Evolutionary conservation across 192 early-diverging fungal genomes (phyloP).

Genomic region (Helicostylum pulchrum): DNA sequence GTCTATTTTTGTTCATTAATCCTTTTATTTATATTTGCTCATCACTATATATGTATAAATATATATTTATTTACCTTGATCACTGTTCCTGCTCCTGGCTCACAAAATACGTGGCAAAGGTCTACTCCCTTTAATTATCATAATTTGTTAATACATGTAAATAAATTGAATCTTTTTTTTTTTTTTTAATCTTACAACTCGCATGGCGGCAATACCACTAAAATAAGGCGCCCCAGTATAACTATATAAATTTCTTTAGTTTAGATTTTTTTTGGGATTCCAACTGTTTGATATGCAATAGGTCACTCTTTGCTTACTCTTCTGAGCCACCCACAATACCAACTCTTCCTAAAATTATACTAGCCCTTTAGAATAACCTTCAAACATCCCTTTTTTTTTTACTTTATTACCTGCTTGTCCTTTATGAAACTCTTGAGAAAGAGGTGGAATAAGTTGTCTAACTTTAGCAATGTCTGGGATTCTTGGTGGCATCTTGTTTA

Average conservation of each 20-base stretch:
- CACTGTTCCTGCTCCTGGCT: constrained; percentile 65
- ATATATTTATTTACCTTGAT: constrained; percentile 68
- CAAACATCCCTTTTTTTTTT: not conserved
- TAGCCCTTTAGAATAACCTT: not conserved
- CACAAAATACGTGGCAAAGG: constrained; percentile 83
- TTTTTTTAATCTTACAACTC: constrained; percentile 50
- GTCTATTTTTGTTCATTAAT: constrained; percentile 20
- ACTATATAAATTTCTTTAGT: constrained; percentile 27
- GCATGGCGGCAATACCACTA: constrained; percentile 67
- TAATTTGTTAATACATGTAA: constrained; percentile 4
- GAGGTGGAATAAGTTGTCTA: constrained; percentile 55
- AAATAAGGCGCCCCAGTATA: constrained; percentile 96
- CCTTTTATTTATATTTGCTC: not conserved
- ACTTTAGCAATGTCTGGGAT: constrained; percentile 33
- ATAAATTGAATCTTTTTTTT: constrained; percentile 1
- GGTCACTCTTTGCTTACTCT: constrained; percentile 50
- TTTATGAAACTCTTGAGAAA: constrained; percentile 62
- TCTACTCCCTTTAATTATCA: constrained; percentile 68
- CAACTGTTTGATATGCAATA: not conserved
- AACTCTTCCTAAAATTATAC: constrained; percentile 56
- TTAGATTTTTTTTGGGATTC: no score
- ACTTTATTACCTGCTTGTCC: constrained; percentile 74
- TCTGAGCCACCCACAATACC: constrained; percentile 79
- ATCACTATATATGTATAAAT: not conserved
- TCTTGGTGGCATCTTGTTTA: constrained; percentile 17